Evolutionary conservation across 768 basidiomycete species (phyloP), one percentile per base, ranked within the genome.

Genomic region (Suillus fuscotomentosus): DNA sequence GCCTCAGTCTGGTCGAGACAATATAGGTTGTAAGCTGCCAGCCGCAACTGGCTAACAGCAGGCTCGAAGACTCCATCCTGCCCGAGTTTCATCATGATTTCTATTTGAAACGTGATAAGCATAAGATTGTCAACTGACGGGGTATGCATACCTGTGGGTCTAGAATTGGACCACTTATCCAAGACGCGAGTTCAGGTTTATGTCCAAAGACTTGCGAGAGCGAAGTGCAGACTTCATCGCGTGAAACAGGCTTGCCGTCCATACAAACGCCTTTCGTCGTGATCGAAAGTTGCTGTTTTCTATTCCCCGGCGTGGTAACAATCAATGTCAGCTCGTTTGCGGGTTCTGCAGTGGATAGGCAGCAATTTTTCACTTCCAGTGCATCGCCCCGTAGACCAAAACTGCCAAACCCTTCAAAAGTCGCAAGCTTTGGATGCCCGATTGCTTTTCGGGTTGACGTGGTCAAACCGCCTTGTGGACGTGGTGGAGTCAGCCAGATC

Each of bases 401-500:
- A 65, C 13, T 48, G 55, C 61, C 62, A 47, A 56, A 75, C 68
- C 31, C 67, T 68, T 63, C 61, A 15, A 54, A 50, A 34, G 34
- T 42, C 10, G 45, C 59, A 15, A 36, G 27, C 39, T 60, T 36
- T 61, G 60, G 43, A 6, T 34, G 60, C 11, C 3, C n/a, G 10
- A 48, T 13, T 51, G 53, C 14, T 60, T 59, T 59, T 24, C 22
- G 57, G 9, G 24, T 27, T 24, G 24, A 42, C 17, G 24, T 42
- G 22, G 24, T 31, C 27, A 27, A 27, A 27, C 27, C 27, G 27
- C 27, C 27, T 27, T 27, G 27, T 27, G 27, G 27, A 75, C 71
- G 42, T 68, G 74, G 39, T 68, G 74, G 76, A 60, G 74, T 69
- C 8, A 75, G 17, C 75, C 76, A 75, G 59, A 77, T 64, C 47